phyloP scores from a whole-genome alignment of 352 stramenopile species.

The Peronosclerospora sorghi region DNA sequence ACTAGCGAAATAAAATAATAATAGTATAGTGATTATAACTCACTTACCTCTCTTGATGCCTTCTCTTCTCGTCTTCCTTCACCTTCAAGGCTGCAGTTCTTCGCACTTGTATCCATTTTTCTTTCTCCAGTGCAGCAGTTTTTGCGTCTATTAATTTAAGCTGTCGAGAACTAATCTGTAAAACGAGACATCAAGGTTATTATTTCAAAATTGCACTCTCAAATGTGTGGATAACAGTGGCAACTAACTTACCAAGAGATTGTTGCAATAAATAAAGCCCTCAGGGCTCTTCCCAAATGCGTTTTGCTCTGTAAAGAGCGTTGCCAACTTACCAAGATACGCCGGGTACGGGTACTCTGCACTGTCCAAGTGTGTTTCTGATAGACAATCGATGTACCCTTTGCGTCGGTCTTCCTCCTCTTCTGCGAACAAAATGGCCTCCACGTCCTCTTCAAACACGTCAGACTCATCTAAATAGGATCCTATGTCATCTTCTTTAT shows the following conservation, averaged over 20 bases:
- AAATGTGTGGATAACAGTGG: background rate
- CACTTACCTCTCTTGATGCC: slow-evolving; percentile 12
- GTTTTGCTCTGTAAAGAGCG: slow-evolving; percentile 41
- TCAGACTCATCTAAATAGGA: slow-evolving; percentile 51
- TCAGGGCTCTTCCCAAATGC: slow-evolving; percentile 51
- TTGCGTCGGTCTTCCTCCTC: slow-evolving; percentile 28
- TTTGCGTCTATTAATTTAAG: slow-evolving; percentile 31
- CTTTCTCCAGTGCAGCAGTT: slow-evolving; percentile 28
- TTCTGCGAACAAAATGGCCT: slow-evolving; percentile 50
- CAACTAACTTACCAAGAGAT: slow-evolving; percentile 39
- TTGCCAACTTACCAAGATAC: slow-evolving; percentile 46
- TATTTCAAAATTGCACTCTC: background rate
- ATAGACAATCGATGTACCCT: slow-evolving; percentile 35
- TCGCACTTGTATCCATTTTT: slow-evolving; percentile 27
- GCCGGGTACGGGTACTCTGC: slow-evolving; percentile 44
- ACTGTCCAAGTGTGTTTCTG: slow-evolving; percentile 36
- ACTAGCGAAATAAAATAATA: background rate
- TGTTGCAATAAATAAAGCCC: slow-evolving; percentile 73
- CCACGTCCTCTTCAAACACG: slow-evolving; percentile 67
- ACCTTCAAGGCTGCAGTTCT: slow-evolving; percentile 20
- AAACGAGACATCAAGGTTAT: background rate
- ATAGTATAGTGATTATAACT: too few species aligned
- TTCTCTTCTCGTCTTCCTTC: slow-evolving; percentile 26
- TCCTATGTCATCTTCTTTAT: slow-evolving; percentile 30
- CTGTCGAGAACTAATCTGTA: slow-evolving; percentile 32